Base-by-base conservation (phyloP, 805 yeast genomes). In the Starmerella floris region DNA sequence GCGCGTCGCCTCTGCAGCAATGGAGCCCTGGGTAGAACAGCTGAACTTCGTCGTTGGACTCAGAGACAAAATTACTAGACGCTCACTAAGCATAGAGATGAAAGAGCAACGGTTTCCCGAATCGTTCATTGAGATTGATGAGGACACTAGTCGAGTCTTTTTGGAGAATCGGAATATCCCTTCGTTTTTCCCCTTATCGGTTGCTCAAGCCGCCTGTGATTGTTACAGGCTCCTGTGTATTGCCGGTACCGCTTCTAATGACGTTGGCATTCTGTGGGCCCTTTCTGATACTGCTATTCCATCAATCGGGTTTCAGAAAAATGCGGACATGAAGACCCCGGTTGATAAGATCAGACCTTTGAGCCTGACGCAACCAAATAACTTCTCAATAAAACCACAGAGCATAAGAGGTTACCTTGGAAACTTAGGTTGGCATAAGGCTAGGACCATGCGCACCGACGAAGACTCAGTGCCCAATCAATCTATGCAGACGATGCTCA, bases 1-100 rank as follows among this genome's bases (percentile, higher is more conserved):
- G 56, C 15, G 37, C 13, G 28, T 52, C 2, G 37, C 45, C 20
- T 22, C 28, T n/a, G 33, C 49, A 4, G 11, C 40, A 10, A 5
- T 47, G 11, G 19, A 33, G 30, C 53, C 53, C 2, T 53, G 56
- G 56, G 30, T 51, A 3, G 37, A 26, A 4, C 50, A 53, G 35
- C 37, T 53, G 21, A 39, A 41, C 16, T 41, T 42, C 8, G 51
- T 41, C 23, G 19, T 43, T 6, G 55, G 55, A 5, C 40, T 41
- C 13, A 17, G 13, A 31, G 34, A 31, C 13, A 31, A 9, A 13
- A 5, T 6, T 11, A 16, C 22, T 11, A 6, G 11, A 13, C 21
- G 34, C 9, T 20, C 27, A 13, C 6, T 5, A 27, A 6, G 8
- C 6, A 8, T 10, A 5, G n/a, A 20, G 4, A 15, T 45, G 35